A percentile compares a stretch with the other conserved stretches of the same genome.
Conservation (phyloP, 2,329 filamentous ascomycete genomes). For the Fusarium agapanthi region DNA sequence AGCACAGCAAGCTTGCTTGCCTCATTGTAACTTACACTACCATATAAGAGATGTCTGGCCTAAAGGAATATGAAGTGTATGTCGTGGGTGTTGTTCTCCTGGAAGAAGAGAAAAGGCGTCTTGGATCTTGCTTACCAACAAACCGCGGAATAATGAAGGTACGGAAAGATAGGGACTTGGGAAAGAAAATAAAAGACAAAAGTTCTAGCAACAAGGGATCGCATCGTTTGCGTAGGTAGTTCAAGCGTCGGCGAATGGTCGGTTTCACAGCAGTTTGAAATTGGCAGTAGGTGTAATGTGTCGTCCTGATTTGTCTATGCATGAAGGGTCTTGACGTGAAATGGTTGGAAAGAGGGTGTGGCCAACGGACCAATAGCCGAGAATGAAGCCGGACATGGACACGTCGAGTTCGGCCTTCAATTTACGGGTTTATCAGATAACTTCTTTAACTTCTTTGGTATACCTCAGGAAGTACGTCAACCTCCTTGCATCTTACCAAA, state of each 20-base stretch:
- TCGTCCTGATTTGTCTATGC: slow-evolving; percentile 18
- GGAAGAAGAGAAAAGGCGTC: slow-evolving; percentile 39
- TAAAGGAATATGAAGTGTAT: slow-evolving; percentile 33
- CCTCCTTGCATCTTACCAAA: neutral
- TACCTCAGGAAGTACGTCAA: neutral
- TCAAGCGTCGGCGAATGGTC: slow-evolving; percentile 2
- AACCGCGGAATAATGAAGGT: slow-evolving; percentile 29
- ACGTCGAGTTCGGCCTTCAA: slow-evolving; percentile 23
- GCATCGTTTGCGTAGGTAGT: neutral
- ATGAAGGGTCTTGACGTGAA: slow-evolving; percentile 28
- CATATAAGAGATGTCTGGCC: slow-evolving; percentile 18
- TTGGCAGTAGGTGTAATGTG: neutral
- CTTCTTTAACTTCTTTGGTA: neutral
- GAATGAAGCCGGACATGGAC: slow-evolving; percentile 27
- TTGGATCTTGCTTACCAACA: slow-evolving; percentile 30
- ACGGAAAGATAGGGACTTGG: slow-evolving; percentile 7
- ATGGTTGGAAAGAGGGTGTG: slow-evolving; percentile 2
- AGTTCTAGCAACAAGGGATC: slow-evolving; percentile 8
- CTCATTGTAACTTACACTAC: slow-evolving; percentile 37
- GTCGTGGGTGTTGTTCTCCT: slow-evolving; percentile 63
- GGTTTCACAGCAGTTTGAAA: neutral
- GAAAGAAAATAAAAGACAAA: slow-evolving; percentile 19
- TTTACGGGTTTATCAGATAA: neutral
- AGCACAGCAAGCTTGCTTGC: slow-evolving; percentile 18
- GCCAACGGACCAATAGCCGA: slow-evolving; percentile 23